Evolutionary conservation across 257 asterid genomes (phyloP).

Genomic region (Salvia splendens): DNA sequence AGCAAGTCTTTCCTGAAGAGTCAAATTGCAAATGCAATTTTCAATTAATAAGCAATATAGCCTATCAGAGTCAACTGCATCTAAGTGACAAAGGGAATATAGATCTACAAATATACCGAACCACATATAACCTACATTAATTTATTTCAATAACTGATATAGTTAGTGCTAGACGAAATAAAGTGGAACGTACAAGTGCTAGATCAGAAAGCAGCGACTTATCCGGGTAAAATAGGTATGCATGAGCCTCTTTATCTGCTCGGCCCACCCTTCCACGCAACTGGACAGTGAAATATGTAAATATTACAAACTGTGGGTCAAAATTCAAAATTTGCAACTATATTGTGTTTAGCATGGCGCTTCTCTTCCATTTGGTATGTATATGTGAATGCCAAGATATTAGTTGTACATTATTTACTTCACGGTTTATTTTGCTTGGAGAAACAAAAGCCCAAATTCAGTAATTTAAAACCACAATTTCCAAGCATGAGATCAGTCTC

Average conservation of each 20-base stretch:
- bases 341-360: conserved; percentile 16
- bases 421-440: conserved; percentile 14
- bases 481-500: conserved; percentile 16
- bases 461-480: neutral
- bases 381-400: neutral
- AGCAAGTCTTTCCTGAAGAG: conserved; percentile 79
- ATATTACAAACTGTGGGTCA: conserved; percentile 13
- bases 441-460: neutral
- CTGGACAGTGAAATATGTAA: conserved; percentile 44
- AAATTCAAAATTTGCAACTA: conserved; percentile 5
- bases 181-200: conserved; percentile 73
- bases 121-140: conserved; percentile 9
- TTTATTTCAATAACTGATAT: conserved; percentile 23
- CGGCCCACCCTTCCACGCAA: conserved; percentile 99
- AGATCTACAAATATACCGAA: conserved; percentile 9
- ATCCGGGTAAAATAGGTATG: conserved; percentile 84
- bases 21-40: conserved; percentile 36
- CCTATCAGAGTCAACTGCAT: conserved; percentile 19
- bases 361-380: neutral
- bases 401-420: conserved; percentile 9
- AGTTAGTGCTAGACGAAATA: conserved; percentile 25
- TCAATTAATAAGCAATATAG: conserved; percentile 21
- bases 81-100: conserved; percentile 15
- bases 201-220: conserved; percentile 85
- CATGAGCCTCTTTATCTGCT: conserved; percentile 98